phyloP scores from a whole-genome alignment of 306 rosid species.

The Fragaria ananassa region DNA sequence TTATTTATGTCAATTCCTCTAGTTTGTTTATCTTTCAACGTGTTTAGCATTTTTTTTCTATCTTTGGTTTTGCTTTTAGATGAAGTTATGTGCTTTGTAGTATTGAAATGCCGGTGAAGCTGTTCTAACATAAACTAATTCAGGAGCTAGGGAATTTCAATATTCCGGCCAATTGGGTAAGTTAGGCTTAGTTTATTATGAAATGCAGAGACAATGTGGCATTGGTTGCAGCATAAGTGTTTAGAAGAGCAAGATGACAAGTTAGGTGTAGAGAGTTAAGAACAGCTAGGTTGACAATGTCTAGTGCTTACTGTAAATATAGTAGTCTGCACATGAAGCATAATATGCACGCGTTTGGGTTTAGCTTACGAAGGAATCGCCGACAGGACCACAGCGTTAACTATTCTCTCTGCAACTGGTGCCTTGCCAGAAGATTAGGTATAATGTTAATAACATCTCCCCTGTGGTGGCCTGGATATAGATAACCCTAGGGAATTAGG shows the following conservation, averaged over 20 bases:
- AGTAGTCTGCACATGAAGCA: background rate
- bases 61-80: background rate
- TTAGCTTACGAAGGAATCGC: background rate
- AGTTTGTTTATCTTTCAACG: background rate
- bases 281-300: background rate
- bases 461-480: background rate
- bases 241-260: too few species aligned
- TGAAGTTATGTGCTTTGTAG: background rate
- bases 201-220: background rate
- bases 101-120: background rate
- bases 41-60: background rate
- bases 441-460: background rate
- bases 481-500: too few species aligned
- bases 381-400: background rate
- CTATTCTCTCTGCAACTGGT: background rate
- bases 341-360: background rate
- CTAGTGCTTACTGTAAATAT: background rate
- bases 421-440: background rate
- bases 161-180: background rate
- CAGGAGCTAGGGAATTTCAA: background rate
- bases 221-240: background rate
- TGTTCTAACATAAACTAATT: background rate
- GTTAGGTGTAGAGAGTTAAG: background rate
- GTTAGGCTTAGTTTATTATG: background rate
- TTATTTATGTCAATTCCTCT: background rate